These are phyloP conservation scores for Phialophora macrospora DNA, from an alignment of 2,329 filamentous ascomycete genomes.

Conservation along the genomic window DNA sequence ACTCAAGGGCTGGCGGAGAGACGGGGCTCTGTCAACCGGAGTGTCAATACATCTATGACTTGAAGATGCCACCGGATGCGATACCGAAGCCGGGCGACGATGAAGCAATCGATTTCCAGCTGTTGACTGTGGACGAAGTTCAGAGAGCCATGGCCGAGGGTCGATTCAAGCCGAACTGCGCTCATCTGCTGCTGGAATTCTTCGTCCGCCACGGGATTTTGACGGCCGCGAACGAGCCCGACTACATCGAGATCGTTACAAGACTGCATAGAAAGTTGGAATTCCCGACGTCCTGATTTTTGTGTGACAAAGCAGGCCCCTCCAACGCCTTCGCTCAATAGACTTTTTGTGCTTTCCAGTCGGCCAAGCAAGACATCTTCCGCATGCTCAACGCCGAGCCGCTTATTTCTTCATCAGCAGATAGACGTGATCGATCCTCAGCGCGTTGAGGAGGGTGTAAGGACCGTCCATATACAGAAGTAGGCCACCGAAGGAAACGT, in stretches of 20 bases:
- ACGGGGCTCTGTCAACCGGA: conserved; percentile 84
- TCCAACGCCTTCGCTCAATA: conserved; percentile 32
- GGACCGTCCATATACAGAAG: conserved; percentile 90
- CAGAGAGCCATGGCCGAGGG: conserved; percentile 70
- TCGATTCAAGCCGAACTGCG: conserved; percentile 92
- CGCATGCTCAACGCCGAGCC: background rate
- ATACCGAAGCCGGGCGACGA: conserved; percentile 79
- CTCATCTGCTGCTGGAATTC: conserved; percentile 83
- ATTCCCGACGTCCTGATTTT: conserved; percentile 68
- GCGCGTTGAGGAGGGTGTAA: conserved; percentile 89
- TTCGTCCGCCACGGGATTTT: conserved; percentile 83
- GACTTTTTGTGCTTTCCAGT: conserved; percentile 22
- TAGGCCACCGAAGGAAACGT: conserved; percentile 90
- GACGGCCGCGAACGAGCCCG: conserved; percentile 75
- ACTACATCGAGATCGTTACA: conserved; percentile 75
- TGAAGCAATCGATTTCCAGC: conserved; percentile 83
- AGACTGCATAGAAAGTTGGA: conserved; percentile 79
- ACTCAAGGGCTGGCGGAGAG: conserved; percentile 77
- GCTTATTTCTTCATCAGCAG: conserved; percentile 85
- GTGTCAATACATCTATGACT: conserved; percentile 87
- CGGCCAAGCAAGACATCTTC: conserved; percentile 2
- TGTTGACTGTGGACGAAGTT: conserved; percentile 78
- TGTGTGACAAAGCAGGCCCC: conserved; percentile 4
- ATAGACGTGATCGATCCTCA: conserved; percentile 93
- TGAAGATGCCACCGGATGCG: conserved; percentile 72